phyloP scores from a whole-genome alignment of 495 filamentous ascomycete genomes.

The Hyaloscypha finlandica region DNA sequence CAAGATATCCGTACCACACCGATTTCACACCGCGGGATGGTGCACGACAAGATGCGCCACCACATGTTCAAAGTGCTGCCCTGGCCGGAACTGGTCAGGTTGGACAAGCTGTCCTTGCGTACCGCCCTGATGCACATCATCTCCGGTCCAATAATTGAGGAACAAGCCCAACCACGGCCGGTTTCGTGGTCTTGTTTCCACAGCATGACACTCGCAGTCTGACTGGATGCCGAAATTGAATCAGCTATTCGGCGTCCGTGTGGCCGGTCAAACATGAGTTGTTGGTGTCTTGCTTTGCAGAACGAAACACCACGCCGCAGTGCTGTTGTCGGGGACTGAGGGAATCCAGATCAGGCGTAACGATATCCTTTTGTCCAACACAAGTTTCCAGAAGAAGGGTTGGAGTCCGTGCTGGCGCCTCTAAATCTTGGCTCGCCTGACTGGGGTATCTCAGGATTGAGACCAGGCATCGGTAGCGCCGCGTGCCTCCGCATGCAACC shows the following conservation, averaged over 20 bases:
- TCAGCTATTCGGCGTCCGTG: background rate
- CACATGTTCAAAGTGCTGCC: slow-evolving; percentile 15
- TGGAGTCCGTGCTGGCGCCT: slow-evolving; percentile 21
- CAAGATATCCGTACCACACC: slow-evolving; percentile 22
- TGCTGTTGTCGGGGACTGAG: background rate
- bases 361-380: background rate
- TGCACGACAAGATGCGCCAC: slow-evolving; percentile 14
- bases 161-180: slow-evolving; percentile 6
- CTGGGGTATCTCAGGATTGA: slow-evolving; percentile 2
- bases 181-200: slow-evolving; percentile 11
- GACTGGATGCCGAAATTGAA: background rate
- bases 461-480: slow-evolving; percentile 10
- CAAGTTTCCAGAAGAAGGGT: slow-evolving; percentile 23
- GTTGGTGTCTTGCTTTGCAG: slow-evolving; percentile 8
- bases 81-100: slow-evolving; percentile 16
- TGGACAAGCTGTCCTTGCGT: slow-evolving; percentile 18
- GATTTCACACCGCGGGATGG: slow-evolving; percentile 5
- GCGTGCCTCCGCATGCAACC: slow-evolving; percentile 20
- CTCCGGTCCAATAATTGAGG: slow-evolving; percentile 18
- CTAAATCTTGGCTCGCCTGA: slow-evolving; percentile 6
- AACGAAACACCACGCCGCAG: slow-evolving; percentile 17
- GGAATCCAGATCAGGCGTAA: slow-evolving; percentile 21
- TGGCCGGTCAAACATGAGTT: background rate
- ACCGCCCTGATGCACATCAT: slow-evolving; percentile 29
- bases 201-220: slow-evolving; percentile 2